A percentile compares a stretch with the other conserved stretches of the same genome.
phyloP scores from a whole-genome alignment of 2,329 filamentous ascomycete species.

The Bipolaris oryzae region DNA sequence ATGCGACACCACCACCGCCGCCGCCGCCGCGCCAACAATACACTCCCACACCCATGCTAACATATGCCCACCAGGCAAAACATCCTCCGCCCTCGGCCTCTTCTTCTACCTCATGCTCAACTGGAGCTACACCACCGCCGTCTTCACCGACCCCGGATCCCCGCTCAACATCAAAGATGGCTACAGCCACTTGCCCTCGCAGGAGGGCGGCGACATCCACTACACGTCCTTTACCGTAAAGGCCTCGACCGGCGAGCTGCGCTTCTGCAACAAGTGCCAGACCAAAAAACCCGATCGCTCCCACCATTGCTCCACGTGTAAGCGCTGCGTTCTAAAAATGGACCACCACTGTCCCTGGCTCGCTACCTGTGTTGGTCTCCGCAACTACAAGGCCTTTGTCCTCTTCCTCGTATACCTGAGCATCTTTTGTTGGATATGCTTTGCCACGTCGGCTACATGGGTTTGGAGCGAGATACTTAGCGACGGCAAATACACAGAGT shows the following conservation, averaged over 20 bases:
- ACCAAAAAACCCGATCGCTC: constrained; percentile 91
- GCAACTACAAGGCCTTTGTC: constrained; percentile 94
- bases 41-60: background rate
- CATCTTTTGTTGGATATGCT: constrained; percentile 81
- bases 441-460: constrained; percentile 79
- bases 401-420: constrained; percentile 90
- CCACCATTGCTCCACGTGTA: constrained; percentile 95
- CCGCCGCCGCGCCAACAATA: too few species aligned
- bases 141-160: constrained; percentile 87
- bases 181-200: constrained; percentile 83
- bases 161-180: constrained; percentile 59
- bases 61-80: constrained; percentile 36
- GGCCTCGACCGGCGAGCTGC: constrained; percentile 75
- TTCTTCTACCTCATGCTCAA: constrained; percentile 79
- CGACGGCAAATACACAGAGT: constrained; percentile 73
- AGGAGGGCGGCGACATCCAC: constrained; percentile 59
- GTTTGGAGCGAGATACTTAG: constrained; percentile 81
- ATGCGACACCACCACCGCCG: background rate
- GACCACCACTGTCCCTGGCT: constrained; percentile 99
- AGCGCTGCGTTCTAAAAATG: constrained; percentile 97
- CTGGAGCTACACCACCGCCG: constrained; percentile 88
- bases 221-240: constrained; percentile 88
- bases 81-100: constrained; percentile 68
- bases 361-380: constrained; percentile 89
- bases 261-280: constrained; percentile 98